phyloP scores from a whole-genome alignment of 23 red algal genomes.

The Gracilaria domingensis region DNA sequence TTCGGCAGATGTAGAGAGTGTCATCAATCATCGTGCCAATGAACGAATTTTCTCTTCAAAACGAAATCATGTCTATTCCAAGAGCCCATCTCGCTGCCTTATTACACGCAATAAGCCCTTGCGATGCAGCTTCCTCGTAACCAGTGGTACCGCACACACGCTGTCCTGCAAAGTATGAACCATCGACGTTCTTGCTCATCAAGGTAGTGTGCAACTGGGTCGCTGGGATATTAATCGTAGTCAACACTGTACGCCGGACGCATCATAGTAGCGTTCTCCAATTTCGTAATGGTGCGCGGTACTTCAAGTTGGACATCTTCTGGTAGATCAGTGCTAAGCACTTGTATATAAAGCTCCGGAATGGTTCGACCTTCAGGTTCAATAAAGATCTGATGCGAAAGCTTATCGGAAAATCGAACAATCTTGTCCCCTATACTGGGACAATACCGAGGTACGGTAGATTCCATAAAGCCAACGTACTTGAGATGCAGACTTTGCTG shows the following conservation, averaged over 20 bases:
- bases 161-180: conserved; percentile 96
- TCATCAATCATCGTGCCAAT: conserved; percentile 99
- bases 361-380: conserved; percentile 97
- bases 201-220: conserved; percentile 87
- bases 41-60: conserved; percentile 86
- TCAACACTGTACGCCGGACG: conserved; percentile 98
- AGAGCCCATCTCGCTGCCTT: conserved; percentile 77
- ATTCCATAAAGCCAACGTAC: conserved; percentile 97
- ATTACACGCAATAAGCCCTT: conserved; percentile 90
- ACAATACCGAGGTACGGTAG: conserved; percentile 93
- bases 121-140: conserved; percentile 98
- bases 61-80: conserved; percentile 58
- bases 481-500: conserved; percentile 95
- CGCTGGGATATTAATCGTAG: conserved; percentile 98
- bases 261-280: conserved; percentile 94
- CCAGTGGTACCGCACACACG: conserved; percentile 98
- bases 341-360: conserved; percentile 97
- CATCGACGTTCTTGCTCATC: conserved; percentile 88
- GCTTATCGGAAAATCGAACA: conserved; percentile 90
- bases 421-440: conserved; percentile 99
- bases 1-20: conserved; percentile 65
- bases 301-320: conserved; percentile 95
- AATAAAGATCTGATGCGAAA: conserved; percentile 96
- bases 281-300: conserved; percentile 86
- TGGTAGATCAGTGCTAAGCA: conserved; percentile 93